Conservation (phyloP, 2,329 filamentous ascomycete genomes). For the Penicillium fuscoglaucum region DNA sequence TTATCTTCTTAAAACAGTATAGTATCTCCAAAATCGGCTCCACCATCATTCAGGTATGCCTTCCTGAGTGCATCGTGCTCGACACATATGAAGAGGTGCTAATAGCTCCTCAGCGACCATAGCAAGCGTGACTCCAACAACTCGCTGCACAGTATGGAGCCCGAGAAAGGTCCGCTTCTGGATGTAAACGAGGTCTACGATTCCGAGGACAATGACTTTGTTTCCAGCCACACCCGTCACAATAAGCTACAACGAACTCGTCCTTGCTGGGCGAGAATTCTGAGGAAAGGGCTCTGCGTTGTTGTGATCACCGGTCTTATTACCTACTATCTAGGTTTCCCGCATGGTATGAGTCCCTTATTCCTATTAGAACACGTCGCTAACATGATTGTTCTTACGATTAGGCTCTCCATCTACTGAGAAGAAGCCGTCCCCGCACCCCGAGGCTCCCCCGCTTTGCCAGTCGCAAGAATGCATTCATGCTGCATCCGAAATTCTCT, state of each 20-base stretch:
- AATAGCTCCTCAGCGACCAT: slow-evolving; percentile 12
- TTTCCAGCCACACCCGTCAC: neutral
- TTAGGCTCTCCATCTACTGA: slow-evolving; percentile 7
- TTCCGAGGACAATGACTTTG: slow-evolving; percentile 3
- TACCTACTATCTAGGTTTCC: slow-evolving; percentile 9
- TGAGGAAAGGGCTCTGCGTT: slow-evolving; percentile 11
- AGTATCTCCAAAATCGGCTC: neutral
- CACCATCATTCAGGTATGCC: neutral
- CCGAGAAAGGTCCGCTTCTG: slow-evolving; percentile 11
- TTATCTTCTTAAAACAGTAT: neutral
- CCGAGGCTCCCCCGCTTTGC: slow-evolving; percentile 45
- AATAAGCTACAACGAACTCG: slow-evolving; percentile 9
- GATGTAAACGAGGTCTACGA: slow-evolving; percentile 1
- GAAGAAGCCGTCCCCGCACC: slow-evolving; percentile 13
- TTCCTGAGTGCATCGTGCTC: neutral
- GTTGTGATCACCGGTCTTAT: slow-evolving; percentile 10
- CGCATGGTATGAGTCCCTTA: slow-evolving; percentile 3
- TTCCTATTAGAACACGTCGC: too few species aligned
- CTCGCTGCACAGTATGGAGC: slow-evolving; percentile 2
- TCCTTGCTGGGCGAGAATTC: slow-evolving; percentile 4
- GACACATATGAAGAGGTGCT: neutral
- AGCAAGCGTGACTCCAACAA: slow-evolving; percentile 10
- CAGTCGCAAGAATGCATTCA: slow-evolving; percentile 62
- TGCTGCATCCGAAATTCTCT: slow-evolving; percentile 62
- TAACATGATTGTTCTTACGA: neutral